Percentiles rank a stretch among this genome's conserved stretches.
Conservation (phyloP, 2,329 filamentous ascomycete species). For the Fusarium mundagurra region DNA sequence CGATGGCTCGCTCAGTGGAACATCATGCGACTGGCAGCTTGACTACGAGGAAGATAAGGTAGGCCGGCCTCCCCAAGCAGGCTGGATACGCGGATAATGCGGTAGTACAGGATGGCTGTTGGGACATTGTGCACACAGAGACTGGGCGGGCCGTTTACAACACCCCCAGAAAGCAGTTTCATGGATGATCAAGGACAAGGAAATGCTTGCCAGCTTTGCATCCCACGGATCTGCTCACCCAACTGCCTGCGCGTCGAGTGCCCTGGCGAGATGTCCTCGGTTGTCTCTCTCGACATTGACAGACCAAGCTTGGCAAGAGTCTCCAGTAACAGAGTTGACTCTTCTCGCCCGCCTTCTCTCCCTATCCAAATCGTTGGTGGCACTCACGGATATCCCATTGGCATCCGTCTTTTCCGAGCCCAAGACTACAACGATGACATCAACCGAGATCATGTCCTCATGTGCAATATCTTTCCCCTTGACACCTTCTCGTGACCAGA, state of each 20-base stretch:
- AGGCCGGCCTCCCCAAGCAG: too few species aligned
- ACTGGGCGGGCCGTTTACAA: background rate
- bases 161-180: background rate
- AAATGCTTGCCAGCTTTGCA: background rate
- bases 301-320: background rate
- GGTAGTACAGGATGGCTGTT: background rate
- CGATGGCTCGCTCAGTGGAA: background rate
- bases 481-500: conserved; percentile 11
- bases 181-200: background rate
- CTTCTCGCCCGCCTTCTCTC: background rate
- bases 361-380: too few species aligned
- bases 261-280: background rate
- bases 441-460: background rate
- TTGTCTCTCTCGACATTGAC: background rate
- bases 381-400: background rate
- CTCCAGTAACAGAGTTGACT: background rate
- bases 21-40: background rate
- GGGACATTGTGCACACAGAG: background rate
- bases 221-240: background rate
- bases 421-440: background rate
- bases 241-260: background rate
- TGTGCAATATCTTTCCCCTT: background rate
- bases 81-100: background rate
- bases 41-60: too few species aligned
- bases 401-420: conserved; percentile 10